phyloP scores from a whole-genome alignment of 306 rosid species.

The Quercus rubra region DNA sequence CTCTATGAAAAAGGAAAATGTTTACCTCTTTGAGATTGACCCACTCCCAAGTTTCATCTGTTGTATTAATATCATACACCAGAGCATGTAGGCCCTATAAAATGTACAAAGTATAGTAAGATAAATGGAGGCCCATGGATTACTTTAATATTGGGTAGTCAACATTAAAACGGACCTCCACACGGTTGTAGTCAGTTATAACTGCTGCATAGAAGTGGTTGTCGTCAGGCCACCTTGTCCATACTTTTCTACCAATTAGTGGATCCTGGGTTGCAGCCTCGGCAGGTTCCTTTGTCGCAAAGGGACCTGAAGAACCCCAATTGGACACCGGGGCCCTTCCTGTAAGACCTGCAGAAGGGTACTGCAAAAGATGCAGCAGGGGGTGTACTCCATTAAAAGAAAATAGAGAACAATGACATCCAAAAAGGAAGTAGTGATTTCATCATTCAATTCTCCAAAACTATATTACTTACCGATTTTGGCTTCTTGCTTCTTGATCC shows the following conservation, averaged over 20 bases:
- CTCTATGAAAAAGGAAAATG: background rate
- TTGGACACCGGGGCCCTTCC: constrained; percentile 49
- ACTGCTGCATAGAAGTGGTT: constrained; percentile 93
- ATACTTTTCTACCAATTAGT: constrained; percentile 78
- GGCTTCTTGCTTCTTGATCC: constrained; percentile 59
- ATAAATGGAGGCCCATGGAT: background rate
- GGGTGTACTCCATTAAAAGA: constrained; percentile 39
- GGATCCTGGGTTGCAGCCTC: constrained; percentile 51
- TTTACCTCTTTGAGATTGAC: constrained; percentile 55
- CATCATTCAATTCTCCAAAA: constrained; percentile 10
- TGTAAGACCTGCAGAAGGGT: constrained; percentile 47
- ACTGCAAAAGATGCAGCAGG: constrained; percentile 54
- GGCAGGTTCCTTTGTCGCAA: constrained; percentile 44
- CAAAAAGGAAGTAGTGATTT: background rate
- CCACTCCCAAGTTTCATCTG: constrained; percentile 63
- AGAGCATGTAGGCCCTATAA: constrained; percentile 52
- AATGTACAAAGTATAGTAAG: background rate
- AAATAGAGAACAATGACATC: background rate
- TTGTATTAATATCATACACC: constrained; percentile 52
- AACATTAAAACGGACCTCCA: constrained; percentile 46
- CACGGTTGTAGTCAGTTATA: constrained; percentile 65
- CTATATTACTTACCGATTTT: constrained; percentile 44
- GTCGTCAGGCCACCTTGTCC: constrained; percentile 97
- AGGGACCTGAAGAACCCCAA: constrained; percentile 57
- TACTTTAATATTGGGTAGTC: background rate